Base-by-base conservation (phyloP, 2,329 filamentous ascomycete species). In the Ophiostoma montium region DNA sequence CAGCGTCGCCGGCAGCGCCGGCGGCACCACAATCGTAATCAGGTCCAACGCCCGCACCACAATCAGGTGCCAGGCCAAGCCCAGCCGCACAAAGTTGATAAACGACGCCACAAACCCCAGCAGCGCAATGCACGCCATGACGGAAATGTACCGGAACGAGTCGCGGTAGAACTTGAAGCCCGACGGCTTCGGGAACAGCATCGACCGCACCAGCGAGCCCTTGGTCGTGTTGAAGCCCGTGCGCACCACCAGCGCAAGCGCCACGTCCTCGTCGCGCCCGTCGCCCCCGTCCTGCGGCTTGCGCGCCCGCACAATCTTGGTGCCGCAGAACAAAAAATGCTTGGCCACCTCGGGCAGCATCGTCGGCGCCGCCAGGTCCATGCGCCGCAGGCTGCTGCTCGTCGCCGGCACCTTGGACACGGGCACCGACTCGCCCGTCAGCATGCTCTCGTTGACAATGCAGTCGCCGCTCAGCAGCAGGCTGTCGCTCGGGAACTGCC, bases 391-490 rank as follows among this genome's bases (percentile, higher is more conserved):
- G 1, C 84, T 80, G 53, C 90, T 81, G 60, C 95, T 82, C 2
- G 78, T 87, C 3, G 87, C 81, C 1, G 92, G 89, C 2, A 81
- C 72, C 65, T 98, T 98, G 2, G 89, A 95, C 1, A 98, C 90
- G 2, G 92, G 94, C 5, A 98, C 89, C 36, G 92, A 96, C 70
- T 98, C 92, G 51, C 90, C 84, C 35, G 92, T 98, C 33, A 98
- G 76, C 92, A 98, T 98, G 67, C 92, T 96, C 66, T 98, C 92
- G 60, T 98, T 98, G 56, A 98, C 89, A 54, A 98, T 96, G 60
- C 89, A 95, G 65, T 98, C 94, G 36, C 92, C 94, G 47, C 86
- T 86, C 0, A 98, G 73, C 6, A 98, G 69, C 32, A 98, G 69
- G 63, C 90, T 94, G 63, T 98, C 92, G 59, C 86, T 92, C 1